phyloP scores from a whole-genome alignment of 2,329 filamentous ascomycete genomes.

The Beauveria caledonica region DNA sequence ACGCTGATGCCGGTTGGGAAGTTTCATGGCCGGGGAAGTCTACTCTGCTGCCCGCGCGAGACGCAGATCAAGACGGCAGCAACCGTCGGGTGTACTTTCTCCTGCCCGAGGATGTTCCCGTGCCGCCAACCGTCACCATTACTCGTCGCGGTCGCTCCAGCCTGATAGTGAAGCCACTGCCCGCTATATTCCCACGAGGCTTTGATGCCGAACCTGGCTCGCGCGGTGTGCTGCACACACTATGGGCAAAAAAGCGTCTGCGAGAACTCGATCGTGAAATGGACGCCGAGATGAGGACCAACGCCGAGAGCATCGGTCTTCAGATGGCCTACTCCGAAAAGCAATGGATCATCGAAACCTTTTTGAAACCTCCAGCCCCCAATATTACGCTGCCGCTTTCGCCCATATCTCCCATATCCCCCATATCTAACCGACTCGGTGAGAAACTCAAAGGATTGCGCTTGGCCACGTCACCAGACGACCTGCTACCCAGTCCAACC shows the following conservation, averaged over 20 bases:
- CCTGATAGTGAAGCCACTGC: conserved; percentile 66
- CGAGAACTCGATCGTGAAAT: conserved; percentile 72
- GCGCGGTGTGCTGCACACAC: conserved; percentile 77
- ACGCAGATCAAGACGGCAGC: conserved; percentile 23
- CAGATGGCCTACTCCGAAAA: conserved; percentile 79
- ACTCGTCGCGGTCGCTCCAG: conserved; percentile 31
- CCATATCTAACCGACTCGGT: conserved; percentile 59
- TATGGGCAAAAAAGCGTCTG: conserved; percentile 81
- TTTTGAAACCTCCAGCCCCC: conserved; percentile 30
- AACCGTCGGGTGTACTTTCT: conserved; percentile 70
- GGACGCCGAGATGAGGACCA: conserved; percentile 59
- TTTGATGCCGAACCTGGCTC: conserved; percentile 63
- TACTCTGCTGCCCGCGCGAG: conserved; percentile 56
- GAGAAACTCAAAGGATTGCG: conserved; percentile 76
- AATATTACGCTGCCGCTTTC: conserved; percentile 35
- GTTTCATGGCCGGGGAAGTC: conserved; percentile 79
- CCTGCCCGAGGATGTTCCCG: conserved; percentile 59
- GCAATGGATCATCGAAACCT: conserved; percentile 78
- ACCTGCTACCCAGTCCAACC: conserved; percentile 45
- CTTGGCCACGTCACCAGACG: conserved; percentile 62
- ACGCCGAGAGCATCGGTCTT: conserved; percentile 73
- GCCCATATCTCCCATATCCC: conserved; percentile 55
- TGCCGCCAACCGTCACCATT: conserved; percentile 67
- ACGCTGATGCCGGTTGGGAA: conserved; percentile 48
- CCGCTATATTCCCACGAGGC: conserved; percentile 76